Evolutionary conservation across 257 asterid genomes (phyloP).

Genomic region (Phtheirospermum japonicum): DNA sequence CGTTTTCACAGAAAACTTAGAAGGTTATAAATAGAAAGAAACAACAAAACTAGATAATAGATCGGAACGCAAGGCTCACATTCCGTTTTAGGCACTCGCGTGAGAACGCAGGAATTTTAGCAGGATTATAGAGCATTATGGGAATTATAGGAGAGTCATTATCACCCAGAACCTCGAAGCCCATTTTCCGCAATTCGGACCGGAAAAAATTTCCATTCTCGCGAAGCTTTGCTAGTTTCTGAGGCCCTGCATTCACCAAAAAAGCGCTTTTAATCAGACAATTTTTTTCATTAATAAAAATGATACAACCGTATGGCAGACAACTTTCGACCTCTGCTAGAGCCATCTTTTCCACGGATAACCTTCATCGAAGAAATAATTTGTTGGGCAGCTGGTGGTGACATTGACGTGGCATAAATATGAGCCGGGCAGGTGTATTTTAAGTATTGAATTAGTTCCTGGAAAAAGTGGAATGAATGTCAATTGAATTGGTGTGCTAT

Average conservation of each 20-base stretch:
- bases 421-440: conserved; percentile 1
- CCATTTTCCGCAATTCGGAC: background rate
- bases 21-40: background rate
- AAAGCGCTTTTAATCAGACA: too few species aligned
- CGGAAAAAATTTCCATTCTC: conserved; percentile 1
- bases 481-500: background rate
- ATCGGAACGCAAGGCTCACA: background rate
- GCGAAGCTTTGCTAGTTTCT: background rate
- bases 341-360: background rate
- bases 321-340: background rate
- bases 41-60: background rate
- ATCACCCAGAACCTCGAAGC: conserved; percentile 6
- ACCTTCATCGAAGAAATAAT: background rate
- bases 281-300: too few species aligned
- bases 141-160: conserved; percentile 46
- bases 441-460: background rate
- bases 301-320: too few species aligned
- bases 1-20: background rate
- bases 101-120: conserved; percentile 89
- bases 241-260: background rate
- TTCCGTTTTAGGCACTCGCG: conserved; percentile 62
- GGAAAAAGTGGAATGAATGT: background rate
- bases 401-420: background rate
- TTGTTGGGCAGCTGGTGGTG: background rate
- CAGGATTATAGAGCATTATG: conserved; percentile 84